phyloP scores from a whole-genome alignment of 805 yeast genomes.

The Ogataea trehalophila region DNA sequence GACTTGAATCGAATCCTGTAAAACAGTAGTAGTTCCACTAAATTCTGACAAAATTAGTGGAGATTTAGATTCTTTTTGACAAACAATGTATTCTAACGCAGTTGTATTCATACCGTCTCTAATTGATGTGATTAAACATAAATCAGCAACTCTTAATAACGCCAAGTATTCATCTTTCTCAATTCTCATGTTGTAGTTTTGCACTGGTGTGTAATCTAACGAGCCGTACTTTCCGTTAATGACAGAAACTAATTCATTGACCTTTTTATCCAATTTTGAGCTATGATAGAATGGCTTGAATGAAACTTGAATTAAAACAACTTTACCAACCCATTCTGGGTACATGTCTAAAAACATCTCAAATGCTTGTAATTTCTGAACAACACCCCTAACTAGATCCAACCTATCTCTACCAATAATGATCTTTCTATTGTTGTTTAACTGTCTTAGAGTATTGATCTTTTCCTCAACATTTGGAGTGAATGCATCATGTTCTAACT shows the following conservation, averaged over 20 bases:
- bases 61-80: conserved; percentile 67
- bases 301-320: conserved; percentile 87
- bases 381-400: conserved; percentile 88
- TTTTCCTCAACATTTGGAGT: conserved; percentile 50
- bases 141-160: conserved; percentile 79
- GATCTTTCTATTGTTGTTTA: conserved; percentile 64
- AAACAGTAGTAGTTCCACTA: conserved; percentile 76
- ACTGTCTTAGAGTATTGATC: conserved; percentile 56
- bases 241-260: conserved; percentile 71
- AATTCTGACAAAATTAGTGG: conserved; percentile 91
- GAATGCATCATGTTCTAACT: conserved; percentile 62
- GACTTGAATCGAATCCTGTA: conserved; percentile 71
- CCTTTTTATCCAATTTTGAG: conserved; percentile 70
- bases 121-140: conserved; percentile 82
- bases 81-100: conserved; percentile 83
- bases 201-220: conserved; percentile 79
- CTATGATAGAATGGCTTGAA: conserved; percentile 66
- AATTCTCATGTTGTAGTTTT: conserved; percentile 87
- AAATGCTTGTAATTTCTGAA: conserved; percentile 88
- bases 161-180: conserved; percentile 88
- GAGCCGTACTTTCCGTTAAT: conserved; percentile 85
- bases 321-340: conserved; percentile 83
- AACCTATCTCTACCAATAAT: conserved; percentile 93
- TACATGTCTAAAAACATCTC: conserved; percentile 83
- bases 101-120: conserved; percentile 98